These are phyloP conservation scores for Xylariaceae sp. DNA, from an alignment of 2,329 filamentous ascomycete species.

Conservation along the genomic window DNA sequence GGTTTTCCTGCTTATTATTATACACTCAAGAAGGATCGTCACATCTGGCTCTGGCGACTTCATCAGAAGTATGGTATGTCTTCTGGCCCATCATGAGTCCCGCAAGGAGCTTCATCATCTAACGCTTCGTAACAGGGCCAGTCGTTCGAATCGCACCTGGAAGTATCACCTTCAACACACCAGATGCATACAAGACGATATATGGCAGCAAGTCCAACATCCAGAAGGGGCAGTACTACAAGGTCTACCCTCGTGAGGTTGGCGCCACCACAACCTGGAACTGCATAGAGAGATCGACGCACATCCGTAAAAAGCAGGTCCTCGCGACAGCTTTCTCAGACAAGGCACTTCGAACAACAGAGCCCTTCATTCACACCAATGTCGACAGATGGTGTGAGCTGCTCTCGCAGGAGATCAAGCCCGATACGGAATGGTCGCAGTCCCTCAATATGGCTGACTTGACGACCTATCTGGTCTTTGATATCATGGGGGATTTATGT, in stretches of 20 bases:
- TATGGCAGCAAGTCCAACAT: not conserved
- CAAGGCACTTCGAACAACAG: not conserved
- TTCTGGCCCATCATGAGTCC: not conserved
- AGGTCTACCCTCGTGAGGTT: not conserved
- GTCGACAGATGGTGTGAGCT: conserved; percentile 1
- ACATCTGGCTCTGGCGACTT: not conserved
- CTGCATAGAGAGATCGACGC: not conserved
- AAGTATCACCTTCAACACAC: not conserved
- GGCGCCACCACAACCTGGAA: not conserved
- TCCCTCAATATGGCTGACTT: conserved; percentile 1
- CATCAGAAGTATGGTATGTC: not conserved
- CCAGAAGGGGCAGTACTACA: conserved; percentile 1
- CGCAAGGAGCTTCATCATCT: not conserved
- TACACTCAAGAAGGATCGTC: conserved; percentile 1
- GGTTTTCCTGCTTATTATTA: not conserved
- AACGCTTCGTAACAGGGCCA: not conserved
- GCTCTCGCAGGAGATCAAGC: not conserved
- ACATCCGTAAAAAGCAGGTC: not conserved
- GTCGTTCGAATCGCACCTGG: not conserved
- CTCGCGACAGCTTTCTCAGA: not conserved
- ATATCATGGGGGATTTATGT: too few relatives aligned
- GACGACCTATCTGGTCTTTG: too few relatives aligned
- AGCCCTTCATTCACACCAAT: not conserved
- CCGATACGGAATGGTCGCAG: not conserved
- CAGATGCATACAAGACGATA: not conserved